phyloP scores from a whole-genome alignment of 163 green algal species.

The Chlamydomonas reinhardtii region DNA sequence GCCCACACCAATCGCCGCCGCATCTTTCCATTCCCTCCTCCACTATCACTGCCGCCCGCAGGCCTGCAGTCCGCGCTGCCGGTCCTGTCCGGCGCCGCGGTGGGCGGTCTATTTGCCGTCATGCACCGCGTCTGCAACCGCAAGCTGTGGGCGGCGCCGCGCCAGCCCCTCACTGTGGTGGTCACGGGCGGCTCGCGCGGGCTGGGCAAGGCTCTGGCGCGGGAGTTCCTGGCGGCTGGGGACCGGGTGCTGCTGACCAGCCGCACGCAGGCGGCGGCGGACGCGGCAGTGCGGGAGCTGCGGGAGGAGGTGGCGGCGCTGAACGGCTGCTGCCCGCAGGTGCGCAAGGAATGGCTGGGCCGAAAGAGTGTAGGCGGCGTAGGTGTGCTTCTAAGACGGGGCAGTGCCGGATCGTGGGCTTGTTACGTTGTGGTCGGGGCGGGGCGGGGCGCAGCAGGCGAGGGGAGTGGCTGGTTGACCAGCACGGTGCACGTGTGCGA shows the following conservation, averaged over 20 bases:
- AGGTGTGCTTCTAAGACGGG: no score
- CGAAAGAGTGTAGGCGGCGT: no score
- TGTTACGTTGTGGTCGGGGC: no score
- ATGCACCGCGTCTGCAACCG: constrained; percentile 66
- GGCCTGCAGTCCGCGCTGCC: constrained; percentile 31
- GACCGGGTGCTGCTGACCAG: constrained; percentile 76
- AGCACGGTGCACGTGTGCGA: not conserved
- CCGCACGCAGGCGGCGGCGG: constrained; percentile 56
- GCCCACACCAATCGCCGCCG: no score
- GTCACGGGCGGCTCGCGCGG: constrained; percentile 79
- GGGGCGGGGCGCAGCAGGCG: no score
- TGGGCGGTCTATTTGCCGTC: constrained; percentile 69
- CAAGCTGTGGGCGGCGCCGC: constrained; percentile 70
- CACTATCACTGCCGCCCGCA: not conserved
- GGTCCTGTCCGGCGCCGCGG: constrained; percentile 56
- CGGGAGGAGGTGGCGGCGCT: constrained; percentile 57
- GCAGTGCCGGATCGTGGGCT: no score
- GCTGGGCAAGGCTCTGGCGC: constrained; percentile 83
- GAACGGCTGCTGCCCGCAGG: not conserved
- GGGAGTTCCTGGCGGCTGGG: constrained; percentile 75
- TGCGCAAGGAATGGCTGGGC: no score
- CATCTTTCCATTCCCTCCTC: no score
- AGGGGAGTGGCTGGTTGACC: no score
- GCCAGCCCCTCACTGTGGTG: constrained; percentile 71
- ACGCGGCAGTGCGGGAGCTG: constrained; percentile 61